These are phyloP conservation scores for Paecilomyces niveus DNA, from an alignment of 2,329 filamentous ascomycete species.

Conservation along the genomic window DNA sequence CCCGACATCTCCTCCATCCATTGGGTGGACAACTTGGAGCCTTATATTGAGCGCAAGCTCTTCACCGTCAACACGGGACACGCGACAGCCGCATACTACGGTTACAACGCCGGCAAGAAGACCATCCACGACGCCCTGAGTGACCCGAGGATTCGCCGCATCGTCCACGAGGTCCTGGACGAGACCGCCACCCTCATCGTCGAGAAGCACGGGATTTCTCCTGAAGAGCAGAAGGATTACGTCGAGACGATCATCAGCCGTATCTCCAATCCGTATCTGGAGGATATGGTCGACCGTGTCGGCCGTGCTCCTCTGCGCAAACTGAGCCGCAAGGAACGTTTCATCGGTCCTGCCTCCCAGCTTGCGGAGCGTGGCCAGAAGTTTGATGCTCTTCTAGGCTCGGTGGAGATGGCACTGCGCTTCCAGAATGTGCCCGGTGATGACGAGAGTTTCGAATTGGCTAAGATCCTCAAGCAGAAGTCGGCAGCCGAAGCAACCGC, in stretches of 20 bases:
- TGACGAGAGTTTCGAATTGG: conserved; percentile 79
- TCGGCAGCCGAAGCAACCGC: conserved; percentile 66
- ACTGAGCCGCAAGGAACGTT: conserved; percentile 88
- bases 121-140: conserved; percentile 85
- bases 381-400: conserved; percentile 67
- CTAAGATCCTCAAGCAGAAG: conserved; percentile 73
- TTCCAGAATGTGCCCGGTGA: conserved; percentile 94
- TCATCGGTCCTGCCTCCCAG: conserved; percentile 85
- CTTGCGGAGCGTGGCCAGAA: conserved; percentile 73
- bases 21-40: conserved; percentile 84
- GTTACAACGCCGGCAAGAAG: conserved; percentile 75
- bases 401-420: conserved; percentile 83
- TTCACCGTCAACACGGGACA: conserved; percentile 99
- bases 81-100: conserved; percentile 92
- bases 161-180: conserved; percentile 70
- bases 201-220: conserved; percentile 72
- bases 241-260: conserved; percentile 86
- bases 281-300: conserved; percentile 91
- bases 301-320: conserved; percentile 92
- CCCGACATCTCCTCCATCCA: conserved; percentile 81
- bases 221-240: conserved; percentile 73
- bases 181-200: conserved; percentile 86
- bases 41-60: conserved; percentile 98
- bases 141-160: conserved; percentile 69
- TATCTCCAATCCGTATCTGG: conserved; percentile 87